phyloP scores from a whole-genome alignment of 768 basidiomycete genomes.

The Leccinum broughii region DNA sequence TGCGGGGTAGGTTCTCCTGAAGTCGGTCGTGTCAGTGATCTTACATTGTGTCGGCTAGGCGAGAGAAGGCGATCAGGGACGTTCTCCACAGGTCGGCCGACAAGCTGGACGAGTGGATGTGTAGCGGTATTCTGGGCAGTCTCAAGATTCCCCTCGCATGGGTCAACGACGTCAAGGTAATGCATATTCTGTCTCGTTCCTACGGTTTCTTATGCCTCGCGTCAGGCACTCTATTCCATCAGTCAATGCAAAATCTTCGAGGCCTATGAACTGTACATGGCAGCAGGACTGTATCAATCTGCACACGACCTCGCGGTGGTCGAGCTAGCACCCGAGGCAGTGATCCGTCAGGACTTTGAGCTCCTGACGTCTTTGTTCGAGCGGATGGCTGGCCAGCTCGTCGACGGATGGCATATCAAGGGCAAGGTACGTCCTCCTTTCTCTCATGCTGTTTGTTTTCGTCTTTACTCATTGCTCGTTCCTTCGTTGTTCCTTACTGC shows the following conservation, averaged over 20 bases:
- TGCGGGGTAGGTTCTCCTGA: conserved; percentile 56
- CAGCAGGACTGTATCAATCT: conserved; percentile 64
- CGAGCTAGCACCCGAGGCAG: conserved; percentile 87
- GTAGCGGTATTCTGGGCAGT: conserved; percentile 68
- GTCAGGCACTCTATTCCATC: conserved; percentile 66
- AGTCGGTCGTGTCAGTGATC: background rate
- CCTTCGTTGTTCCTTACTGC: conserved; percentile 3
- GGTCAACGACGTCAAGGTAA: conserved; percentile 89
- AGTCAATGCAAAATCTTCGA: conserved; percentile 61
- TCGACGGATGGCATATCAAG: conserved; percentile 79
- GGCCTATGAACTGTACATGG: conserved; percentile 76
- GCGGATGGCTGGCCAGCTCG: conserved; percentile 53
- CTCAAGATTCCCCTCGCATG: conserved; percentile 81
- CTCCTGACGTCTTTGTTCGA: conserved; percentile 71
- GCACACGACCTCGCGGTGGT: conserved; percentile 84
- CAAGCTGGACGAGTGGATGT: conserved; percentile 71
- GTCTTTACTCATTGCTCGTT: background rate
- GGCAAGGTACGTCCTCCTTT: conserved; percentile 61
- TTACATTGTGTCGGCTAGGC: conserved; percentile 47
- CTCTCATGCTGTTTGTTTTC: background rate
- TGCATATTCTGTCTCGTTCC: background rate
- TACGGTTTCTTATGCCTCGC: conserved; percentile 1
- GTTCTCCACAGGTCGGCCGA: conserved; percentile 70
- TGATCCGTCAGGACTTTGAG: conserved; percentile 56
- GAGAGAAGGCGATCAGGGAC: conserved; percentile 80